A percentile compares a stretch with the other conserved stretches of the same genome.
These are phyloP conservation scores for Agaricus blazei DNA, from an alignment of 768 basidiomycete genomes.

Conservation along the genomic window DNA sequence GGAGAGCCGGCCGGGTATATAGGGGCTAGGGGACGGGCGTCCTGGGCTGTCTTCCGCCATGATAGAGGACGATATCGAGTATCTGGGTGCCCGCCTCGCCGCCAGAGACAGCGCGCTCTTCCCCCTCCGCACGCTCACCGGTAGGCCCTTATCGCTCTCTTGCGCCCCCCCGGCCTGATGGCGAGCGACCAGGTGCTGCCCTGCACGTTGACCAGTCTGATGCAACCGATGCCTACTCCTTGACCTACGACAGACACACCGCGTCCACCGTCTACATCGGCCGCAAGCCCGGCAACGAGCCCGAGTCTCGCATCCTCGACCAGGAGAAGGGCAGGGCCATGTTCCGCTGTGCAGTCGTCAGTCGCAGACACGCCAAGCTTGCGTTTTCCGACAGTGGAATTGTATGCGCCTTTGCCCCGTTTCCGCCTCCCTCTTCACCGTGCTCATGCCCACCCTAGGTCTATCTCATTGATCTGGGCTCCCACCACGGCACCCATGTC, in stretches of 20 bases:
- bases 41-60: slow-evolving; percentile 10
- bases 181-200: slow-evolving; percentile 41
- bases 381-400: slow-evolving; percentile 65
- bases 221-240: slow-evolving; percentile 34
- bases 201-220: slow-evolving; percentile 54
- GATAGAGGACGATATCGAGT: slow-evolving; percentile 61
- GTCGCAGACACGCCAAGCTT: slow-evolving; percentile 74
- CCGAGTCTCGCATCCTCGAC: slow-evolving; percentile 31
- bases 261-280: slow-evolving; percentile 59
- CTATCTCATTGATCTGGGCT: slow-evolving; percentile 64
- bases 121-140: slow-evolving; percentile 31
- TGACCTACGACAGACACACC: slow-evolving; percentile 49
- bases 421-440: slow-evolving; percentile 13
- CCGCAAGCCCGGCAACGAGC: slow-evolving; percentile 53
- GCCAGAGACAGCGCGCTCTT: slow-evolving; percentile 15
- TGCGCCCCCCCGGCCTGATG: slow-evolving; percentile 15
- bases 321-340: slow-evolving; percentile 45
- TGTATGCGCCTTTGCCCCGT: slow-evolving; percentile 34
- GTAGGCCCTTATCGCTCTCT: slow-evolving; percentile 24
- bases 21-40: slow-evolving; percentile 5
- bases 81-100: slow-evolving; percentile 39
- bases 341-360: slow-evolving; percentile 77
- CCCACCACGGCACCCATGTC: slow-evolving; percentile 76
- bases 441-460: slow-evolving; percentile 37
- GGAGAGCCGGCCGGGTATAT: slow-evolving; percentile 11